Conservation (phyloP, 2,329 filamentous ascomycete species). For the Leptosphaerulina australis region DNA sequence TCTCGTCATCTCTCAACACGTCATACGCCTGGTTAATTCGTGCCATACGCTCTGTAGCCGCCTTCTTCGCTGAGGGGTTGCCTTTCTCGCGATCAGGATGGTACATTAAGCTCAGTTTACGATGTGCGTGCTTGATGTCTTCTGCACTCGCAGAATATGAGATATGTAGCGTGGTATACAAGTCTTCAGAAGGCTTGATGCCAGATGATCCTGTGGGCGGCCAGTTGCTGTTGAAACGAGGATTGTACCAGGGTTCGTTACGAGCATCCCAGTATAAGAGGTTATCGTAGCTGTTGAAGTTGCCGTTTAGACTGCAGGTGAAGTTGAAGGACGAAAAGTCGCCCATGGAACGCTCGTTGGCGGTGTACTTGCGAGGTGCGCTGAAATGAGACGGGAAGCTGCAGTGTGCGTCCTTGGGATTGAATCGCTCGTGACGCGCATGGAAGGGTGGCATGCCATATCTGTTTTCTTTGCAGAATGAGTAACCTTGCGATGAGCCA, state of each 20-base stretch:
- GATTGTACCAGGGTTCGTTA: neutral
- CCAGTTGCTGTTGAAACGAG: neutral
- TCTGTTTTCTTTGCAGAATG: neutral
- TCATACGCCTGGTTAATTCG: constrained; percentile 32
- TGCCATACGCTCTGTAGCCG: constrained; percentile 32
- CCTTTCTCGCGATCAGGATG: constrained; percentile 71
- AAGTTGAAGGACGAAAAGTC: neutral
- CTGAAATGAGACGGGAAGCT: neutral
- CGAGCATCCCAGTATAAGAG: neutral
- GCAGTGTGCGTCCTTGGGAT: neutral
- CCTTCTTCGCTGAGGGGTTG: constrained; percentile 1
- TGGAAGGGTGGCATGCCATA: neutral
- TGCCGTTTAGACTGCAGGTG: neutral
- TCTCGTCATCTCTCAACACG: constrained; percentile 20
- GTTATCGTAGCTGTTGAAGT: neutral
- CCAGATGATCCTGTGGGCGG: neutral
- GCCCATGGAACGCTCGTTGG: constrained; percentile 1
- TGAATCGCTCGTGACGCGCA: neutral
- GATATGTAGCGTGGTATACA: constrained; percentile 83
- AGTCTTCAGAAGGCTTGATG: constrained; percentile 56
- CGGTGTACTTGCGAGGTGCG: neutral
- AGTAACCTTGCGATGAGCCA: neutral
- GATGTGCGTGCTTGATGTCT: constrained; percentile 97
- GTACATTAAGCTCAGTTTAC: constrained; percentile 89
- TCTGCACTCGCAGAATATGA: constrained; percentile 69